These are phyloP conservation scores for Penicillium sp. DNA, from an alignment of 2,329 filamentous ascomycete genomes.

Conservation along the genomic window DNA sequence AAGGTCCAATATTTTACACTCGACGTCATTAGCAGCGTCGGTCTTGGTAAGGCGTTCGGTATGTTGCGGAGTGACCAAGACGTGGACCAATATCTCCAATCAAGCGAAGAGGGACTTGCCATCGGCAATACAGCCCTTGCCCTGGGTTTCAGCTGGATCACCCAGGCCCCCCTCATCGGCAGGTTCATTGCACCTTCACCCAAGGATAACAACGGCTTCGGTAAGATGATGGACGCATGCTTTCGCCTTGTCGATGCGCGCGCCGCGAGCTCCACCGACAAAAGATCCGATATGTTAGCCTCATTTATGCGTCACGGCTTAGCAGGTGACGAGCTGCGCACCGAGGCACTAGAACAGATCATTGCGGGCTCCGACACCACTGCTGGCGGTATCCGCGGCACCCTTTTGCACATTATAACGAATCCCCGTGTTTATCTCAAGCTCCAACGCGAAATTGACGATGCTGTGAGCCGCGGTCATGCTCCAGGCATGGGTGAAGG, in stretches of 20 bases:
- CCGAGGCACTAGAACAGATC: constrained; percentile 18
- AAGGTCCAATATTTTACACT: constrained; percentile 57
- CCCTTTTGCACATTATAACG: constrained; percentile 15
- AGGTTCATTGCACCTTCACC: constrained; percentile 18
- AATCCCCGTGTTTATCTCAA: constrained; percentile 16
- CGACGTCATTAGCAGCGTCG: constrained; percentile 56
- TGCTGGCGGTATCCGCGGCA: constrained; percentile 14
- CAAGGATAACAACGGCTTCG: constrained; percentile 22
- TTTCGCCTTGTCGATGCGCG: constrained; percentile 21
- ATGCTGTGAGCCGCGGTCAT: constrained; percentile 4
- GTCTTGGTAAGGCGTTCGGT: constrained; percentile 53
- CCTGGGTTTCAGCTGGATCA: constrained; percentile 15
- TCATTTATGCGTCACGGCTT: constrained; percentile 30
- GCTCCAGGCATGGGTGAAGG: constrained; percentile 4
- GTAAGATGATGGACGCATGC: constrained; percentile 22
- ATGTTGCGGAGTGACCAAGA: constrained; percentile 48
- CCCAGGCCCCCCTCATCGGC: constrained; percentile 17
- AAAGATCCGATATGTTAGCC: constrained; percentile 29
- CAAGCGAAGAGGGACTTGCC: constrained; percentile 31
- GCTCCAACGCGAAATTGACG: constrained; percentile 21
- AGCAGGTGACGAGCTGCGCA: constrained; percentile 15
- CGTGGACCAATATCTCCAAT: constrained; percentile 39
- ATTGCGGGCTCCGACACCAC: constrained; percentile 24
- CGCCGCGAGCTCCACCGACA: constrained; percentile 15
- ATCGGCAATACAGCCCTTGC: constrained; percentile 15